Evolutionary conservation across 805 yeast species (phyloP), one percentile per base, ranked within the genome.

Genomic region (Yarrowia deformans): DNA sequence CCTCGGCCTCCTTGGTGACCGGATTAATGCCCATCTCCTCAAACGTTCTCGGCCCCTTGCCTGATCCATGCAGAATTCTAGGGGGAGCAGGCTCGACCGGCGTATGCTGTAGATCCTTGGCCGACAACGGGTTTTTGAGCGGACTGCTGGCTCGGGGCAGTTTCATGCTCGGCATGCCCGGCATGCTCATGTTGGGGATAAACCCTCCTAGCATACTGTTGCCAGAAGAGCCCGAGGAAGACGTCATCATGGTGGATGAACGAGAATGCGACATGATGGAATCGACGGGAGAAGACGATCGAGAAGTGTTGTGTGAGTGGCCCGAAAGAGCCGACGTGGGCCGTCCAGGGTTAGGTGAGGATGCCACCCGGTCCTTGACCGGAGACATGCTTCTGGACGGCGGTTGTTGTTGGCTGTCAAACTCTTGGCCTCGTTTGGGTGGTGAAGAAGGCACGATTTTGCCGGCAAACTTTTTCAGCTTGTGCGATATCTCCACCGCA

Each of bases 21-120:
- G 68, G 45, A 16, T 63, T 63, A 14, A 63, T 49, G 13, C 68
- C 68, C 68, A 63, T 63, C 32, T 63, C 68, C 29, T 63, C 68
- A 49, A 63, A 63, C 46, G 68, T 63, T 23, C 56, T n/a, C 1
- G 68, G 68, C 2, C 68, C 68, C 23, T 48, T 63, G 23, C 63
- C 63, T 5, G 35, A 14, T 16, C 63, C 48, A 12, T 56, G 48
- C 48, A 56, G 48, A 16, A 42, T 32, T 48, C 56, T 19, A 2
- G 66, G 66, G 14, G 35, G 29, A 18, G 66, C 63, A 40, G 63
- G 63, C 48, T 56, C 63, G 18, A 60, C 66, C 7, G 66, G 66
- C 1, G 34, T 37, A 8, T 60, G 66, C 32, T 60, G 42, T 32
- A 60, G 8, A 18, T 60, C 66, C 16, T 34, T 45, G 2, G 66